Percentiles rank a stretch among this genome's conserved stretches.
phyloP scores from a whole-genome alignment of 345 rosid genomes.

The Aegle marmelos region DNA sequence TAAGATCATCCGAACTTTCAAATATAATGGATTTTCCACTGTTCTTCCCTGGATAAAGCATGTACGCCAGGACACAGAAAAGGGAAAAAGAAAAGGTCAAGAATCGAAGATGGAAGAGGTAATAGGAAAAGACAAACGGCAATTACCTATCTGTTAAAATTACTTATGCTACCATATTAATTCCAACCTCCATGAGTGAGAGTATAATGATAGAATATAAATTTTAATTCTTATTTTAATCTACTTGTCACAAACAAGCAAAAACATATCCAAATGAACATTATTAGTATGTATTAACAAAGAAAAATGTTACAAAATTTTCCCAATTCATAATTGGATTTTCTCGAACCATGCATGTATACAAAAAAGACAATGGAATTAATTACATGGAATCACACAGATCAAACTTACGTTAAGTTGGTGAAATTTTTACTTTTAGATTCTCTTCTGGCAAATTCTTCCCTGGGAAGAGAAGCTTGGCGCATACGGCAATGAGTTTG shows the following conservation, averaged over 20 bases:
- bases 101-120: background rate
- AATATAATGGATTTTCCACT: background rate
- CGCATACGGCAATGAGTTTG: conserved; percentile 16
- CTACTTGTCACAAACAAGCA: no score
- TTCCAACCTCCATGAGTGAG: no score
- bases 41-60: background rate
- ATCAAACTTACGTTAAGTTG: background rate
- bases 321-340: background rate
- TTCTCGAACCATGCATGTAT: background rate
- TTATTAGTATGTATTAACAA: no score
- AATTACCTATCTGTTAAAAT: no score
- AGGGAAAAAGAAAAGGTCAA: background rate
- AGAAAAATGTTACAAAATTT: background rate
- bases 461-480: conserved; percentile 44
- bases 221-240: no score
- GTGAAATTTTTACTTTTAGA: background rate
- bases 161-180: no score
- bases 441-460: conserved; percentile 30
- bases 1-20: background rate
- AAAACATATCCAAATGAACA: no score
- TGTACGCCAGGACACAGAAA: background rate
- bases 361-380: no score
- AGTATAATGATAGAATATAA: no score
- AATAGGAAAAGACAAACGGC: background rate
- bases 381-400: background rate